Evolutionary conservation across 2,329 filamentous ascomycete genomes (phyloP).

Genomic region (Pseudopithomyces chartarum): DNA sequence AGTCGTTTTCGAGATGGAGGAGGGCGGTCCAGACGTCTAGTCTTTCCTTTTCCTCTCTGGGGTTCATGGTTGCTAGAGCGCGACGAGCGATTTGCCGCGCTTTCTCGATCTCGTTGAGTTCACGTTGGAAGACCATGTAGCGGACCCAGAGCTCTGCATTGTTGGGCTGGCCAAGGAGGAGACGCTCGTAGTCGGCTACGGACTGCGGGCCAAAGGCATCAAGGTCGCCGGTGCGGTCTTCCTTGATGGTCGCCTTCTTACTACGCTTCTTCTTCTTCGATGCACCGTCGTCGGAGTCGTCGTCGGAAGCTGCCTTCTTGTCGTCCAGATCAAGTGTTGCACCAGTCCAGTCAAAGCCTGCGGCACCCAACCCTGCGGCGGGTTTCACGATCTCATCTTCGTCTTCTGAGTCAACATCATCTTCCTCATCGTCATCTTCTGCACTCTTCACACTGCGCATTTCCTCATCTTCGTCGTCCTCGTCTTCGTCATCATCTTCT

Average conservation of each 20-base stretch:
- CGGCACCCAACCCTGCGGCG: constrained; percentile 66
- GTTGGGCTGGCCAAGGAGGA: constrained; percentile 89
- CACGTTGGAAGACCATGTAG: constrained; percentile 99
- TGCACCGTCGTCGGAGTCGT: constrained; percentile 57
- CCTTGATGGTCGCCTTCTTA: constrained; percentile 75
- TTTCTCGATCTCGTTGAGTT: constrained; percentile 85
- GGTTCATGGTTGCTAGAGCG: constrained; percentile 87
- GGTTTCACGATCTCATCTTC: constrained; percentile 20
- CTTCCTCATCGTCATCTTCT: constrained; percentile 41
- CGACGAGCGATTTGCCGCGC: constrained; percentile 89
- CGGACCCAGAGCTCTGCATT: constrained; percentile 93
- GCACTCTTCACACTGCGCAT: constrained; percentile 51
- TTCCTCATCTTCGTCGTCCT: constrained; percentile 44
- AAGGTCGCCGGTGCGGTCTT: constrained; percentile 90
- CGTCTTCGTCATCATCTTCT: constrained; percentile 44
- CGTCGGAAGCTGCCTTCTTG: constrained; percentile 58
- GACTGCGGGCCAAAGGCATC: constrained; percentile 88
- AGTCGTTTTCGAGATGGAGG: constrained; percentile 91
- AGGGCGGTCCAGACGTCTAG: constrained; percentile 94
- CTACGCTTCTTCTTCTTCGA: constrained; percentile 70
- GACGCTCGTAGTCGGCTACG: constrained; percentile 88
- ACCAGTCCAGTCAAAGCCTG: constrained; percentile 88
- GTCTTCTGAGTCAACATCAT: constrained; percentile 35
- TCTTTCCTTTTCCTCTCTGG: constrained; percentile 89
- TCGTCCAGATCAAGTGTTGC: constrained; percentile 60